Evolutionary conservation across 306 rosid species (phyloP), one percentile per base, ranked within the genome.

Genomic region (Begonia loranthoides): DNA sequence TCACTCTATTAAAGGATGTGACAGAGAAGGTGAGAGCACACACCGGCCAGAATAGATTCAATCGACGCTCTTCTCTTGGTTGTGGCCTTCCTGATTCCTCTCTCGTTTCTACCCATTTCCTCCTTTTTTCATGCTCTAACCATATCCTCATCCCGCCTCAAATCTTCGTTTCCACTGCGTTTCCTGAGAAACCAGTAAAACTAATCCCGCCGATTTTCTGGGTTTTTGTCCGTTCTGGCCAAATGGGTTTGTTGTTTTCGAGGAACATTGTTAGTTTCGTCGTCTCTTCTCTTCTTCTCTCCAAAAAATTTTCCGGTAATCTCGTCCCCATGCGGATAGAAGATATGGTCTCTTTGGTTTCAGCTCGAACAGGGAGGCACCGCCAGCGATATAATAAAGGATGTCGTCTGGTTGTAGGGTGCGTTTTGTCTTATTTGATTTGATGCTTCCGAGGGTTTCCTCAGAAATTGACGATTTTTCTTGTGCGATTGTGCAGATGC

Each of bases 401-500:
- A 1, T 69, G 64, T 55, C 95, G 97, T 54, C 94, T 67, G 59
- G 97, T 89, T 64, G 97, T 84, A 0, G 97, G 97, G 97, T 89
- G 69, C 17, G 81, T 58, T 47, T 0, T 38, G 5, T 55, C 36
- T 28, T 28, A 4, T 28, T 28, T 28, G 36, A 28, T 28, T 8
- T 19, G 36, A 7, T 7, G 36, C 6, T 28, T 28, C 36, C 36
- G 36, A 28, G 22, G 22, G 22, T 19, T 19, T 19, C 22, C 3
- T 19, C 36, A 7, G 36, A 28, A 28, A 28, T 28, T 28, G 36
- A 28, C 36, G 3, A 28, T 28, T 5, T 28, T 28, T 28, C 9
- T 4, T 28, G 36, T n/a, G n/a, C 13, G 21, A 15, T 49, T 70
- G 56, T 66, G 70, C 90, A 89, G 97, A 64, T 89, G 97, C 79